phyloP scores from a whole-genome alignment of 1,139 yeast species.

The Pichia sp. region DNA sequence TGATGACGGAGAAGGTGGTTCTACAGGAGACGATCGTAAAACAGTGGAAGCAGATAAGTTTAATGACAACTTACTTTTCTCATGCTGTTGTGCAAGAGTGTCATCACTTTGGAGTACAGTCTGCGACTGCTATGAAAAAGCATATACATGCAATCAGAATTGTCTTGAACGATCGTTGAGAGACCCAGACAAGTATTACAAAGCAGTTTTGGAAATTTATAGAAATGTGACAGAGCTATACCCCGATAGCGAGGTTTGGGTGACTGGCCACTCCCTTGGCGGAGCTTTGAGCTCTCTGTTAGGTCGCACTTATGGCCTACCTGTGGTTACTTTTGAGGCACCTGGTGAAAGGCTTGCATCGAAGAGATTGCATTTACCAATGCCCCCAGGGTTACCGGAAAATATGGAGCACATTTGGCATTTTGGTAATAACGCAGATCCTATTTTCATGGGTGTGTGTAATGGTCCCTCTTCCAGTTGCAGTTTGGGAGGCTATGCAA shows the following conservation, averaged over 20 bases:
- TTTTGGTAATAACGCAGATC: constrained; percentile 95
- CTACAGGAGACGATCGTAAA: constrained; percentile 63
- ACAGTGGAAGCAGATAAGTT: constrained; percentile 75
- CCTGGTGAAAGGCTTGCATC: constrained; percentile 90
- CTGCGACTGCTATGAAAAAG: constrained; percentile 83
- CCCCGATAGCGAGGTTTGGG: constrained; percentile 76
- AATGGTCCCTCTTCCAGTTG: constrained; percentile 92
- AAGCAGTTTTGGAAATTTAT: constrained; percentile 73
- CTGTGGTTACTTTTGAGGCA: constrained; percentile 86
- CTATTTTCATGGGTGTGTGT: constrained; percentile 94
- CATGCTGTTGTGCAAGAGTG: constrained; percentile 95
- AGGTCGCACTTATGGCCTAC: constrained; percentile 86
- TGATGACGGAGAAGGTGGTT: constrained; percentile 63
- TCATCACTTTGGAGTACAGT: constrained; percentile 92
- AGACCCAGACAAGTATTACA: constrained; percentile 73
- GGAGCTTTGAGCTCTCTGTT: constrained; percentile 78
- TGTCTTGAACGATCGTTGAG: constrained; percentile 76
- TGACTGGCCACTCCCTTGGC: constrained; percentile 93
- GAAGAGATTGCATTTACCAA: constrained; percentile 77
- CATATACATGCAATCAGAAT: constrained; percentile 83
- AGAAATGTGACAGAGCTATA: constrained; percentile 60
- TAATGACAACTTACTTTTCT: constrained; percentile 83
- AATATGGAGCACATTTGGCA: constrained; percentile 88
- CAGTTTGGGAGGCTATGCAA: constrained; percentile 90
- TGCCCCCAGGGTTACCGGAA: constrained; percentile 84